Evolutionary conservation across 352 stramenopile genomes (phyloP), one percentile per base, ranked within the genome.

Genomic region (Phytophthora ramorum): DNA sequence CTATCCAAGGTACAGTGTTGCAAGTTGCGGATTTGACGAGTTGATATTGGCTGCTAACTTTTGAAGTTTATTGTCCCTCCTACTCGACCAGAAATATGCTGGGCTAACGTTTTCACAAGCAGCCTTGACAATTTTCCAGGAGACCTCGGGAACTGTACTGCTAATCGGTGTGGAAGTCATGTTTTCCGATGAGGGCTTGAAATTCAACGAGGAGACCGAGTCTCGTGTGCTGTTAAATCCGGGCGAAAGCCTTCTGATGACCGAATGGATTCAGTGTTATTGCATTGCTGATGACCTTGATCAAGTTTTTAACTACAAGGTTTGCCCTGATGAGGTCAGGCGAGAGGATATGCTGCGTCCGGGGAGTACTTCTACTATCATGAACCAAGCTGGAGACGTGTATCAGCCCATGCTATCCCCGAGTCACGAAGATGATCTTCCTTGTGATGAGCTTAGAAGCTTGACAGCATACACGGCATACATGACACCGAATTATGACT

Each of bases 241-340:
- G 7, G 88, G 88, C 1, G 60, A 75, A 22, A 93, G 85, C 62
- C 72, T 96, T 17, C 76, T 91, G 50, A 79, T 94, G 75, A 80
- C 75, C 1, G 83, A 92, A 57, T 88, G 81, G 78, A 92, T 90
- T 65, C 80, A 91, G 62, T 93, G 83, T 45, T 96, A 93, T 63
- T 89, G 92, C n/a, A 89, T 96, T 26, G 88, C 88, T 2, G 88
- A 96, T 48, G 88, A 96, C 35, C 69, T 92, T 17, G 80, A 76
- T 8, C 79, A 89, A 38, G 81, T 94, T 3, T 81, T 85, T 20
- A 68, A 86, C 32, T 76, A 82, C 41, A 75, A 75, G 5, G 82
- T 93, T 56, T 91, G 82, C 40, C 55, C 71, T 0, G 76, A 85
- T 6, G 75, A 87, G 51, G 34, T 79, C 22, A 85, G 40, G 3